Percentiles rank a stretch among this genome's conserved stretches.
Evolutionary conservation across 2,329 filamentous ascomycete genomes (phyloP).

Genomic region (Cladophialophora chaetospira): DNA sequence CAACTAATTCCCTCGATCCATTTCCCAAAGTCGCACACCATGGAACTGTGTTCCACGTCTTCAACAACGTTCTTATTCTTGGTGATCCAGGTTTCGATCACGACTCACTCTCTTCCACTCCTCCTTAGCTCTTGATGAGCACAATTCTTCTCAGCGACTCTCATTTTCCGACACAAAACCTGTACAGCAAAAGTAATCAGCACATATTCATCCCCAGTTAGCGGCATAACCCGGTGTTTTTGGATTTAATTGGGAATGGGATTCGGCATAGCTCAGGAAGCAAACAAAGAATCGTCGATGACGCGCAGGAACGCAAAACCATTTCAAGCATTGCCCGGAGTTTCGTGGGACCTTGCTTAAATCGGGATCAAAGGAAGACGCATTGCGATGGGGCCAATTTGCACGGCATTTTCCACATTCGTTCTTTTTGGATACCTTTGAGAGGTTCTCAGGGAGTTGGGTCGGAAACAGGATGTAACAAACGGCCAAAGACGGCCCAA

Average conservation of each 20-base stretch:
- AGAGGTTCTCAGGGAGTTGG: slow-evolving; percentile 2
- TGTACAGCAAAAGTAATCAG: slow-evolving; percentile 35
- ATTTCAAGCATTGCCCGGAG: slow-evolving; percentile 4
- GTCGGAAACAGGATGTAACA: neutral
- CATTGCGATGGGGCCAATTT: slow-evolving; percentile 6
- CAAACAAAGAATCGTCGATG: neutral
- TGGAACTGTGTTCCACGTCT: slow-evolving; percentile 9
- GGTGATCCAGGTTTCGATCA: slow-evolving; percentile 21
- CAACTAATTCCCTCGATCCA: slow-evolving; percentile 32
- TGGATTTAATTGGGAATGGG: neutral
- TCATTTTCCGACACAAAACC: slow-evolving; percentile 61
- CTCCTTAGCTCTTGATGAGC: slow-evolving; percentile 17
- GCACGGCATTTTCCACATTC: neutral
- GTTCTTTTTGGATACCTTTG: neutral
- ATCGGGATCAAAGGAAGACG: slow-evolving; percentile 4
- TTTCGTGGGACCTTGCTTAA: slow-evolving; percentile 1
- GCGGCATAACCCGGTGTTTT: slow-evolving; percentile 19
- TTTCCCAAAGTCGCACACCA: slow-evolving; percentile 5
- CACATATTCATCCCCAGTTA: slow-evolving; percentile 11
- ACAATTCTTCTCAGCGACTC: neutral
- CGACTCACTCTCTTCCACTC: slow-evolving; percentile 4
- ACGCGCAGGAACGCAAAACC: slow-evolving; percentile 12
- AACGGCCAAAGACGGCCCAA: slow-evolving; percentile 8
- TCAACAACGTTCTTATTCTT: slow-evolving; percentile 6
- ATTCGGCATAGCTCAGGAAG: slow-evolving; percentile 6